Base-by-base conservation (phyloP, 2,329 filamentous ascomycete genomes). In the Beauveria pseudobassiana region DNA sequence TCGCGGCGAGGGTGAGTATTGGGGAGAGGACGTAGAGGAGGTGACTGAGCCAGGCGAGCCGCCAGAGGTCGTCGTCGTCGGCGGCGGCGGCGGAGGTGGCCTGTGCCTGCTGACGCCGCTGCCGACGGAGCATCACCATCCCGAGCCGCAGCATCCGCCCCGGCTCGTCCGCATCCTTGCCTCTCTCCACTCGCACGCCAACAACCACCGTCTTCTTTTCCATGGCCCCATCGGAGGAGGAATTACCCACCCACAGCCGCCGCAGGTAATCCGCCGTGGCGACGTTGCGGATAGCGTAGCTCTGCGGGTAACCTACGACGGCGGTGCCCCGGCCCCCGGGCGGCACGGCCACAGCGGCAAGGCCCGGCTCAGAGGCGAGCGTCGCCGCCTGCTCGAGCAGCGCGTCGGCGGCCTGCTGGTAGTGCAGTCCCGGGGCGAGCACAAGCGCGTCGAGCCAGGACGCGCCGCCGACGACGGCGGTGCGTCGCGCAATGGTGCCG, bases 341-440 rank as follows among this genome's bases (percentile, higher is more conserved):
- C 30, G 66, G 63, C 43, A 74, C 62, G 68, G 78, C 63, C 69
- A 77, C 62, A 69, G 77, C 72, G 16, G 73, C 62, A 24, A 65
- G 62, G 1, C 61, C 60, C 2, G 68, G 64, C 6, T 67, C 30
- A 1, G 70, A 69, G 3, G 71, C 64, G 5, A 73, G 72, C 18
- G 22, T 75, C 75, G 42, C 74, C 70, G 59, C 72, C 63, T 22
- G 55, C 63, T 76, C 76, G 18, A 87, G 71, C 0, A 87, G 71
- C 0, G 77, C 75, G 14, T 82, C 76, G 10, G 82, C 83, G 4
- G 79, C 76, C 66, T 87, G 82, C 66, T 87, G 83, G 65, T 81
- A 81, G 70, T 87, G 85, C 56, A 87, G 68, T 0, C 85, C 85
- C 0, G 85, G 85, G 2, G 81, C 83, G 3, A 87, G 75, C 14